These are phyloP conservation scores for Trichosporon sp. DNA, from an alignment of 1,284 basidiomycete genomes.

Conservation along the genomic window DNA sequence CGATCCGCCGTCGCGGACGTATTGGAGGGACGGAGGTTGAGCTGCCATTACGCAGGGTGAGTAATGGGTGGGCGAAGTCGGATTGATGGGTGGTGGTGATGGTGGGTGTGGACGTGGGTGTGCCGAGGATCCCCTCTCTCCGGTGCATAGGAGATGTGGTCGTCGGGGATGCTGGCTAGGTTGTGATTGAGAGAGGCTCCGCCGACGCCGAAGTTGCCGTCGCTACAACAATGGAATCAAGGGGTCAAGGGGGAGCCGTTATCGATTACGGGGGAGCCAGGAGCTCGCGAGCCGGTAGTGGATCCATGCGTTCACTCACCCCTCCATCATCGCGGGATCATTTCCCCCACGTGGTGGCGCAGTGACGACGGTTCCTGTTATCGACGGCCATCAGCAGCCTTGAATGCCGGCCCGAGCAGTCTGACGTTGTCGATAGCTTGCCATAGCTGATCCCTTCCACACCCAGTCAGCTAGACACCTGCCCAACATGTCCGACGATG, in stretches of 20 bases:
- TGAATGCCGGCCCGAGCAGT: not conserved
- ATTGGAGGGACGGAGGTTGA: constrained; percentile 35
- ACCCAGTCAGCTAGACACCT: not conserved
- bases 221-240: not conserved
- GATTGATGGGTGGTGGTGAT: not conserved
- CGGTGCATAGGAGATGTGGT: not conserved
- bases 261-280: not conserved
- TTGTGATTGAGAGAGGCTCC: not conserved
- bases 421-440: not conserved
- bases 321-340: not conserved
- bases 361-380: not conserved
- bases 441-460: not conserved
- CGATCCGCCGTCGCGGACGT: constrained; percentile 42
- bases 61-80: not conserved
- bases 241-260: not conserved
- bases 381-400: not conserved
- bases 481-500: constrained; percentile 44
- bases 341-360: constrained; percentile 1
- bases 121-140: constrained; percentile 1
- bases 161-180: not conserved
- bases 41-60: constrained; percentile 11
- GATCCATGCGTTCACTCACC: not conserved
- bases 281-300: not conserved
- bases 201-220: not conserved
- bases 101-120: no score